Conservation (phyloP, 2,329 filamentous ascomycete species). For the Curvularia sp. region DNA sequence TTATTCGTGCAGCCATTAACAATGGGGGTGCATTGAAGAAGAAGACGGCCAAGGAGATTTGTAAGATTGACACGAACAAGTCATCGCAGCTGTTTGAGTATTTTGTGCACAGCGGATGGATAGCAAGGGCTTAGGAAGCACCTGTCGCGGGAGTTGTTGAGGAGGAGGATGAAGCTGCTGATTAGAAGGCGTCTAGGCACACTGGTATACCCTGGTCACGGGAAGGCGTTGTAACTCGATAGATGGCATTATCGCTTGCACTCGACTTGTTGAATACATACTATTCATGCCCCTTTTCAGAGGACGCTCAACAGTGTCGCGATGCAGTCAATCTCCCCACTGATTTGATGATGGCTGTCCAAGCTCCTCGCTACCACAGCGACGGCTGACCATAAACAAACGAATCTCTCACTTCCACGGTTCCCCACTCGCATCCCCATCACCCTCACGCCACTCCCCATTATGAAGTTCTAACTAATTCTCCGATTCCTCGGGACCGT, state of each 20-base stretch:
- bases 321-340: background rate
- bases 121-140: slow-evolving; percentile 72
- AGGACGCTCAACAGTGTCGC: background rate
- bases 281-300: background rate
- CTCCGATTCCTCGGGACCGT: slow-evolving; percentile 13
- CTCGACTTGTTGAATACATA: slow-evolving; percentile 15
- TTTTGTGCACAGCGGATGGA: slow-evolving; percentile 91
- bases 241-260: slow-evolving; percentile 4
- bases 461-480: slow-evolving; percentile 31
- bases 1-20: slow-evolving; percentile 90
- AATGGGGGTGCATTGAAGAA: slow-evolving; percentile 89
- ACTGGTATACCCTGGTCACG: slow-evolving; percentile 32
- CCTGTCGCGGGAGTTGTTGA: background rate
- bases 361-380: slow-evolving; percentile 19
- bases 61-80: slow-evolving; percentile 82
- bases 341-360: slow-evolving; percentile 6
- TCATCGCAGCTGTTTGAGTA: slow-evolving; percentile 90
- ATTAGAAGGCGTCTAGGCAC: slow-evolving; percentile 19
- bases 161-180: background rate
- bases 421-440: slow-evolving; percentile 15
- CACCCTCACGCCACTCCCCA: slow-evolving; percentile 18
- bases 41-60: slow-evolving; percentile 89
- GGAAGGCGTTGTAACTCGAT: slow-evolving; percentile 16
- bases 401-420: slow-evolving; percentile 20
- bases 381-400: slow-evolving; percentile 30